phyloP scores from a whole-genome alignment of 1,284 basidiomycete species.

The Megacollybia platyphylla region DNA sequence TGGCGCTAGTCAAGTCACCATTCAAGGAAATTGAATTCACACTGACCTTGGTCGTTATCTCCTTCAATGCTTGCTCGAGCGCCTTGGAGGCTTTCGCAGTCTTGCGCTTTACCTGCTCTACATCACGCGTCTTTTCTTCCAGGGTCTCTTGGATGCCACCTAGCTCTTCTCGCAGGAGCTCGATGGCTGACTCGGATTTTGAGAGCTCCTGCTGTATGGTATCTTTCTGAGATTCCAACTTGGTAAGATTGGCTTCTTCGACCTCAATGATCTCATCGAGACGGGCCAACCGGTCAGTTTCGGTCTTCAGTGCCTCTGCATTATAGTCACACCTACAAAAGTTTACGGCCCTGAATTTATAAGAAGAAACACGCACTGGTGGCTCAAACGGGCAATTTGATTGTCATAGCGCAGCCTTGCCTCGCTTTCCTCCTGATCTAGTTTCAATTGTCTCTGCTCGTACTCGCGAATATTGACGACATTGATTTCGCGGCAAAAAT shows the following conservation, averaged over 20 bases:
- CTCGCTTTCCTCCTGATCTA: constrained; percentile 79
- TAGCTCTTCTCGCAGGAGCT: constrained; percentile 48
- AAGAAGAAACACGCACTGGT: constrained; percentile 52
- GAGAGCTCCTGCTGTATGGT: constrained; percentile 54
- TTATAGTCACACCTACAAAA: constrained; percentile 63
- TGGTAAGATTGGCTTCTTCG: constrained; percentile 45
- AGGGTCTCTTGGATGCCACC: constrained; percentile 47
- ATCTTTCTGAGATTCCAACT: constrained; percentile 45
- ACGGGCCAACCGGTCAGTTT: constrained; percentile 49
- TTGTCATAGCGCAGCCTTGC: constrained; percentile 77
- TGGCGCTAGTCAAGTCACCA: constrained; percentile 15
- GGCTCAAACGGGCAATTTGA: constrained; percentile 77
- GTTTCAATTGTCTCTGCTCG: constrained; percentile 83
- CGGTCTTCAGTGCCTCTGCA: constrained; percentile 53
- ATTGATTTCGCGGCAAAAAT: constrained; percentile 76
- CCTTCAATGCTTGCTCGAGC: constrained; percentile 82
- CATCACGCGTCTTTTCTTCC: constrained; percentile 54
- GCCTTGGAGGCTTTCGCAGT: constrained; percentile 59
- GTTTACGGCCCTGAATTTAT: constrained; percentile 4
- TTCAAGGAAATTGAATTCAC: not conserved
- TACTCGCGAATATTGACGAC: constrained; percentile 87
- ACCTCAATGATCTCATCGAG: constrained; percentile 41
- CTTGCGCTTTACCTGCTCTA: constrained; percentile 71
- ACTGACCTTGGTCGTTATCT: constrained; percentile 69
- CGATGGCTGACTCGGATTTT: constrained; percentile 48